A percentile compares a stretch with the other conserved stretches of the same genome.
phyloP scores from a whole-genome alignment of 192 early-diverging fungal species.

The Geranomyces variabilis region DNA sequence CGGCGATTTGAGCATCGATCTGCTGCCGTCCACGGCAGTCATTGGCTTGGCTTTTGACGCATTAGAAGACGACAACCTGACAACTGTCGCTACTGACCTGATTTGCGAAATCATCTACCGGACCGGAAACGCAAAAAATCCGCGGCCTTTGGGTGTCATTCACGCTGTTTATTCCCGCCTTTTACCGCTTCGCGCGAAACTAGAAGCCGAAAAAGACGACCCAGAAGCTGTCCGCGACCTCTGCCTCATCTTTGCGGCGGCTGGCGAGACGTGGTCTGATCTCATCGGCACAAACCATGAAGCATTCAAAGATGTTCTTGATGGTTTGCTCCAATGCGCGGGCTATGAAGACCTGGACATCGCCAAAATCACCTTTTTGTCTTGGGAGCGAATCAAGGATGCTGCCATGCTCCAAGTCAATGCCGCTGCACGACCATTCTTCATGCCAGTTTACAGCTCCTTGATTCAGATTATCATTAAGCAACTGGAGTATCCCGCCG shows the following conservation, averaged over 20 bases:
- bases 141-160: conserved; percentile 56
- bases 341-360: conserved; percentile 81
- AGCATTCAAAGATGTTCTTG: conserved; percentile 73
- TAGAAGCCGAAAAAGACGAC: conserved; percentile 70
- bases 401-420: conserved; percentile 32
- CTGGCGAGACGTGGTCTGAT: conserved; percentile 82
- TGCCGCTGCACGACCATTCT: conserved; percentile 45
- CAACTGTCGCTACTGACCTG: conserved; percentile 85
- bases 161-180: conserved; percentile 64
- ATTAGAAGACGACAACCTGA: conserved; percentile 69
- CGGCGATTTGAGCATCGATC: conserved; percentile 72
- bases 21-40: conserved; percentile 67
- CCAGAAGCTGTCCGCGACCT: conserved; percentile 78
- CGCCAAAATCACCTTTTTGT: conserved; percentile 85
- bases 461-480: conserved; percentile 83
- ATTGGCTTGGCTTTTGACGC: conserved; percentile 74
- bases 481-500: conserved; percentile 87
- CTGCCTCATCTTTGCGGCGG: conserved; percentile 86
- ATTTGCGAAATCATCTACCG: conserved; percentile 74
- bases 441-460: conserved; percentile 64
- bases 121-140: conserved; percentile 24
- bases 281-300: conserved; percentile 72
- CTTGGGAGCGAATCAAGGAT: conserved; percentile 86
- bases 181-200: conserved; percentile 24
- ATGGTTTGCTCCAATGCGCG: conserved; percentile 82